Evolutionary conservation across 192 early-diverging fungal genomes (phyloP), one percentile per base, ranked within the genome.

Genomic region (Lobosporangium transversale): DNA sequence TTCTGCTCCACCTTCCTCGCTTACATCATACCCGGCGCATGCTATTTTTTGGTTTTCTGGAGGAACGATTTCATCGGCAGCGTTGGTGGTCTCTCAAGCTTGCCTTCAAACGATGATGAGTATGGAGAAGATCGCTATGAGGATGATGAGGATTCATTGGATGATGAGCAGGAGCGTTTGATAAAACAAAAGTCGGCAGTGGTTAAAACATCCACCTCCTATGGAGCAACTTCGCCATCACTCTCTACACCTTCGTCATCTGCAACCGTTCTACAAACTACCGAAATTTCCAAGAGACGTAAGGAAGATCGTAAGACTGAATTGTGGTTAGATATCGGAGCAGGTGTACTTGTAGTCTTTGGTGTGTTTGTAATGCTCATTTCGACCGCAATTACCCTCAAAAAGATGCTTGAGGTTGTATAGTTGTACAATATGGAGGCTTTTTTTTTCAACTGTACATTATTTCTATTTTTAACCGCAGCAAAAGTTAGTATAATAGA

Each of bases 1-100:
- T 68, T 86, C 45, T 80, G 82, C 8, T 80, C 78, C 5, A 79
- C 82, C 0, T 83, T 68, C 37, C 47, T 86, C 32, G 84, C 84
- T 3, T 86, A 86, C 14, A 81, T 86, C 33, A 71, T 86, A 2
- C 84, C 84, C 12, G 80, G 80, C 2, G 43, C 61, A 17, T 66
- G 80, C 18, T 86, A 83, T 56, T 55, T 83, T 7, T 49, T 59
- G 15, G 53, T 86, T n/a, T 86, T 83, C 36, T 76, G 71, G 52
- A 50, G 63, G 9, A 26, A 63, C 8, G 48, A 54, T 53, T 24
- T 49, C 0, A 21, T 40, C 53, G 18, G 32, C 44, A n/a, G 15
- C 18, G 23, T 8, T 50, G 48, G 17, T 20, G 49, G 10, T 23
- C 8, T 21, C 30, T 30, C 63, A n/a, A 21, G 2, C 14, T 37